Evolutionary conservation across 345 rosid genomes (phyloP), one percentile per base, ranked within the genome.

Genomic region (Psidium guajava): DNA sequence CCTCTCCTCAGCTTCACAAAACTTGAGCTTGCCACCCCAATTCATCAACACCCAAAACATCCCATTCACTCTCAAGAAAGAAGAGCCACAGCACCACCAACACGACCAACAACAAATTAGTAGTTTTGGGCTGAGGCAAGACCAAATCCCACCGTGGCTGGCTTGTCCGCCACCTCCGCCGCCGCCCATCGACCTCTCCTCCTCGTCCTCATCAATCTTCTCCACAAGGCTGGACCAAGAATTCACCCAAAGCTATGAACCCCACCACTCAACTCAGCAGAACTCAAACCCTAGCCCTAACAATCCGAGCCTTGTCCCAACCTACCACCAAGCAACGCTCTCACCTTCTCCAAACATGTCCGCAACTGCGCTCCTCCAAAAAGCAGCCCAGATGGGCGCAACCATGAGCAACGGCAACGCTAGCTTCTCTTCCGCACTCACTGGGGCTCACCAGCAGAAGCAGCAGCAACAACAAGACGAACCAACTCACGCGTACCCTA

Each of bases 311-410:
- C 87, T 87, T 52, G 90, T 87, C 83, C 88, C 83, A 86, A 73
- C 88, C 85, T 84, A 82, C 90, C 84, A 83, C 59, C 82, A 90
- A 77, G 15, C 74, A 40, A 18, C 86, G n/a, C 81, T 85, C 36
- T 40, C 86, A 25, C 54, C 91, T 25, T 89, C 88, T 53, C 91
- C 95, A 75, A 94, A 91, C 82, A 93, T 95, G 97, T 95, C 98
- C 89, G 98, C 98, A 28, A 95, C 98, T 83, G 98, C 97, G 85
- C 91, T 95, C 89, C 98, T 95, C 84, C 98, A 95, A 87, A 95
- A 92, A 82, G 98, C 98, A 49, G 93, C 98, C 52, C 96, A 94
- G 87, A 94, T 95, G 96, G 96, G 98, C 36, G 91, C 94, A 69
- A 87, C 90, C 47, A 92, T 91, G 90, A 88, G 93, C 91, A 86